Evolutionary conservation across 768 basidiomycete species (phyloP), one percentile per base, ranked within the genome.

Genomic region (Mycena filopes): DNA sequence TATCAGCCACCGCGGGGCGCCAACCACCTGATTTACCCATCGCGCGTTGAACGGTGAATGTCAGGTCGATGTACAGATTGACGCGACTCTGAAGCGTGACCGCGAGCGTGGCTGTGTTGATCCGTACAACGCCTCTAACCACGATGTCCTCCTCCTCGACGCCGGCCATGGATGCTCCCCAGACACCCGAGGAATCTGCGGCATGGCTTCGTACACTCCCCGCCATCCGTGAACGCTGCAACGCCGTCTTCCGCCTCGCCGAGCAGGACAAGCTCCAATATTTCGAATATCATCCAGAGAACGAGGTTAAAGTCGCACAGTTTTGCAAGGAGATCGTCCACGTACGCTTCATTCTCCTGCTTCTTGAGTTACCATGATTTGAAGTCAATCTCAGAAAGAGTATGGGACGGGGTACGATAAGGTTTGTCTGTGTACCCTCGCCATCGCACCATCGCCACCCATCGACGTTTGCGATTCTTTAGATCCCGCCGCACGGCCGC

Each of bases 401-500:
- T 51, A 49, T 59, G 21, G n/a, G 15, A 36, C 10, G 36, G 36
- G 15, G 36, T 36, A 36, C 9, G 36, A 36, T 11, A 36, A 36
- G 36, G 36, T 36, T 10, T 10, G 36, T 15, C 15, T 36, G 15
- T n/a, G n/a, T n/a, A n/a, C n/a, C 10, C 36, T 10, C 36, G 36
- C 36, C 11, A 2, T 10, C 31, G 31, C 31, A 33, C 31, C n/a
- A n/a, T n/a, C n/a, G n/a, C 31, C 31, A 36, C 36, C 9, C n/a
- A 33, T 11, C 10, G 8, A 31, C 40, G 31, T n/a, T n/a, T 42
- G 10, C 36, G 9, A 36, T 36, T 33, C 7, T 33, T 4, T 60
- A 95, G 94, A 95, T 95, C 41, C 89, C 89, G 5, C 92, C 94
- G 16, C 94, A 96, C 71, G 92, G 95, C 16, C 87, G 95, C 25